These are phyloP conservation scores for Kazachstania sp. DNA, from an alignment of 1,139 yeast genomes.

Conservation along the genomic window DNA sequence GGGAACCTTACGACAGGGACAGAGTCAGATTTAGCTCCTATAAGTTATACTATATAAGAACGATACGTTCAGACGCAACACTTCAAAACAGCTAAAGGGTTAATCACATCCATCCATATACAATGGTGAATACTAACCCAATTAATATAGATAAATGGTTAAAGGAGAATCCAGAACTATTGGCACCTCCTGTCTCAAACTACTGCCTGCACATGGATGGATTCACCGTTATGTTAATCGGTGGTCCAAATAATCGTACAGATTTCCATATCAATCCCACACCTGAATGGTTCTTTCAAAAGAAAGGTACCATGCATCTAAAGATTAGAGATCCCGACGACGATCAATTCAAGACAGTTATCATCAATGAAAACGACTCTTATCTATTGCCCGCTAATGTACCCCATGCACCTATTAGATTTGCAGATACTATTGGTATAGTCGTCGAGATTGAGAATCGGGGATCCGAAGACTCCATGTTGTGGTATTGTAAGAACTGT, in stretches of 20 bases:
- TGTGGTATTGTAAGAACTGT: slow-evolving; percentile 84
- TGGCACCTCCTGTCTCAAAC: slow-evolving; percentile 90
- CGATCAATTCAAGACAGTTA: slow-evolving; percentile 65
- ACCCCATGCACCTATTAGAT: slow-evolving; percentile 89
- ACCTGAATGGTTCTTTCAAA: slow-evolving; percentile 87
- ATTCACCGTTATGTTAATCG: slow-evolving; percentile 86
- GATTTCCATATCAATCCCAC: slow-evolving; percentile 92
- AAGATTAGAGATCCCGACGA: slow-evolving; percentile 65
- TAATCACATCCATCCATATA: too few species aligned
- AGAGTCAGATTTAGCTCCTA: too few species aligned
- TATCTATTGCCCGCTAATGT: slow-evolving; percentile 74
- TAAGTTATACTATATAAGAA: too few species aligned
- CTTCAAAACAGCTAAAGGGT: too few species aligned
- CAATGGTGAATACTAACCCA: slow-evolving; percentile 36
- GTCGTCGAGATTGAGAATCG: slow-evolving; percentile 87
- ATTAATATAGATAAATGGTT: slow-evolving; percentile 77
- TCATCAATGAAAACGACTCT: slow-evolving; percentile 78
- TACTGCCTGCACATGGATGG: slow-evolving; percentile 87
- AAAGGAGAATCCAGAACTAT: slow-evolving; percentile 58
- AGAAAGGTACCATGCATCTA: slow-evolving; percentile 77
- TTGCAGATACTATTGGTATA: slow-evolving; percentile 75
- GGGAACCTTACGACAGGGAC: too few species aligned
- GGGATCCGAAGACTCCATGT: slow-evolving; percentile 60
- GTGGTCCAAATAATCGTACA: slow-evolving; percentile 90
- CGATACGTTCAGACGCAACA: too few species aligned